Percentiles rank a stretch among this genome's conserved stretches.
These are phyloP conservation scores for Citrullus amarus DNA, from an alignment of 306 rosid genomes.

Conservation along the genomic window DNA sequence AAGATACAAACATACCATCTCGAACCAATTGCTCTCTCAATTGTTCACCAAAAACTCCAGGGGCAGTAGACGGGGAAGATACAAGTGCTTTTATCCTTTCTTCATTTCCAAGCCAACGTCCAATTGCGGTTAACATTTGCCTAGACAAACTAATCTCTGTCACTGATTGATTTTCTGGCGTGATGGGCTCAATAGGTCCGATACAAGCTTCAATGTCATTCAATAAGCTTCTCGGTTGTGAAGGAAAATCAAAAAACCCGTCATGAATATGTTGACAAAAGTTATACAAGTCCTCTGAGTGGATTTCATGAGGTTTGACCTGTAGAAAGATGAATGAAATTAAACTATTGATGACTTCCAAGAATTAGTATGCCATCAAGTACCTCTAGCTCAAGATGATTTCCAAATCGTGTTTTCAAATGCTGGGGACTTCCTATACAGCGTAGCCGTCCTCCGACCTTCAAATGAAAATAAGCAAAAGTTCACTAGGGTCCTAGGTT, in stretches of 20 bases:
- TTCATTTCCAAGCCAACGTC: slow-evolving; percentile 82
- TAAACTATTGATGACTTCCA: background rate
- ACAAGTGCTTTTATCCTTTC: slow-evolving; percentile 56
- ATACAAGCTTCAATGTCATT: slow-evolving; percentile 83
- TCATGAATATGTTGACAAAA: slow-evolving; percentile 62
- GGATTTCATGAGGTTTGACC: slow-evolving; percentile 84
- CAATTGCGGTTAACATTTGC: slow-evolving; percentile 60
- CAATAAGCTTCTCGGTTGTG: slow-evolving; percentile 71
- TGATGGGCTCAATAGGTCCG: slow-evolving; percentile 44
- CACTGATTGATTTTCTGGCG: slow-evolving; percentile 52
- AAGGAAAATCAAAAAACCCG: slow-evolving; percentile 43
- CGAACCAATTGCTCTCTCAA: slow-evolving; percentile 73
- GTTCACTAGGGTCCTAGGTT: slow-evolving; percentile 5
- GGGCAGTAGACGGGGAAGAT: slow-evolving; percentile 32
- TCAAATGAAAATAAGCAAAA: slow-evolving; percentile 16
- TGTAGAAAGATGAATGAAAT: slow-evolving; percentile 8
- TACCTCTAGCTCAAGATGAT: slow-evolving; percentile 93
- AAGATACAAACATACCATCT: slow-evolving; percentile 43
- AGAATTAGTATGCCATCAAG: background rate
- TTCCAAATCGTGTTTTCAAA: slow-evolving; percentile 84
- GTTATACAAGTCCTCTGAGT: slow-evolving; percentile 49
- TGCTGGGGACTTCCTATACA: slow-evolving; percentile 97
- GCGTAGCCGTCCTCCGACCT: slow-evolving; percentile 84
- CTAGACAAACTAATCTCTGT: slow-evolving; percentile 68
- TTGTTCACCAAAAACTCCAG: slow-evolving; percentile 55